phyloP scores from a whole-genome alignment of 352 stramenopile genomes.

The Aphanomyces astaci region DNA sequence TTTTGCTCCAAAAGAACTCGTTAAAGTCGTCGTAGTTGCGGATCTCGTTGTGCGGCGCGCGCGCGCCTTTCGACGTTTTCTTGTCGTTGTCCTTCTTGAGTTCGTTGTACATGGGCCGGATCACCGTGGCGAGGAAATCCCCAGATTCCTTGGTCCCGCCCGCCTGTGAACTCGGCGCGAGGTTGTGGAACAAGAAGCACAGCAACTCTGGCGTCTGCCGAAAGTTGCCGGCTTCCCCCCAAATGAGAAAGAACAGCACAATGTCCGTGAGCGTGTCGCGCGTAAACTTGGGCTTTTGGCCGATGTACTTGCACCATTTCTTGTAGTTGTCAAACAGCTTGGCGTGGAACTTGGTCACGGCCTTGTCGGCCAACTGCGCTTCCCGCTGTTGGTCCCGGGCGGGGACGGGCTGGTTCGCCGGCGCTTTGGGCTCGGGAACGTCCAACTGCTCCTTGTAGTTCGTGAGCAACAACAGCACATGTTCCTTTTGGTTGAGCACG shows the following conservation, averaged over 20 bases:
- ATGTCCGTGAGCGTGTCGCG: conserved; percentile 72
- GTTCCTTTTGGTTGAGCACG: conserved; percentile 36
- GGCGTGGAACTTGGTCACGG: conserved; percentile 66
- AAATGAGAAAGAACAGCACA: conserved; percentile 78
- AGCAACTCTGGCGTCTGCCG: conserved; percentile 70
- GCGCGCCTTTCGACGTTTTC: conserved; percentile 75
- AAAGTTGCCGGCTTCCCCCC: conserved; percentile 81
- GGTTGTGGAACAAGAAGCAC: conserved; percentile 75
- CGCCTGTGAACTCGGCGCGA: conserved; percentile 55
- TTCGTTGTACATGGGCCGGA: conserved; percentile 75
- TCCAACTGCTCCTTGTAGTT: conserved; percentile 42
- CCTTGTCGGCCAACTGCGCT: conserved; percentile 64
- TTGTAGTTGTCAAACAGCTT: conserved; percentile 79
- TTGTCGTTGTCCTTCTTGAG: conserved; percentile 86
- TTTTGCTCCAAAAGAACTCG: conserved; percentile 86
- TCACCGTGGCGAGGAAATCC: conserved; percentile 59
- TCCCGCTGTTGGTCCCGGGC: conserved; percentile 58
- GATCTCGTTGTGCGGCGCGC: conserved; percentile 61
- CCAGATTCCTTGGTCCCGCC: conserved; percentile 53
- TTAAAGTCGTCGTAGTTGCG: conserved; percentile 87
- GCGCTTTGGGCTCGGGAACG: conserved; percentile 20
- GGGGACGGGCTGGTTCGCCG: conserved; percentile 27
- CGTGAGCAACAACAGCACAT: conserved; percentile 37
- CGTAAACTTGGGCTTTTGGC: conserved; percentile 67
- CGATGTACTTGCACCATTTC: conserved; percentile 85